Percentiles rank a stretch among this genome's conserved stretches.
Evolutionary conservation across 2,329 filamentous ascomycete genomes (phyloP).

Genomic region (Chrysoporthe austroafricana): DNA sequence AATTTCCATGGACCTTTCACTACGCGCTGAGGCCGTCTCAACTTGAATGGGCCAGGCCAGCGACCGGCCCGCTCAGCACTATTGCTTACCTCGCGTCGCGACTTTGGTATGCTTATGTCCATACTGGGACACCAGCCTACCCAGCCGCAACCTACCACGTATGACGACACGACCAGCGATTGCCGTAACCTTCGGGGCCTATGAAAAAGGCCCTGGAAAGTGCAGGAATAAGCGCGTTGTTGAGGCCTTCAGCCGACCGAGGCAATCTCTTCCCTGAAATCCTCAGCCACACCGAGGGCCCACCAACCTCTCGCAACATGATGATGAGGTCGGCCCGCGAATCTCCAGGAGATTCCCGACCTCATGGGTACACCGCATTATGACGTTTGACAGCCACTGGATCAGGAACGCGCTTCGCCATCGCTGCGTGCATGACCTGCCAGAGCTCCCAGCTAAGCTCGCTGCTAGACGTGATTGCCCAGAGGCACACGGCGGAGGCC

Average conservation of each 20-base stretch:
- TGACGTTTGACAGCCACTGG: constrained; percentile 11
- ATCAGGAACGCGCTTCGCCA: neutral
- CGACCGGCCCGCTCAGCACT: constrained; percentile 6
- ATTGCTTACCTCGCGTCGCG: constrained; percentile 2
- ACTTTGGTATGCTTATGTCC: neutral
- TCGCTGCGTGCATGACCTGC: neutral
- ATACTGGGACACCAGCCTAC: neutral
- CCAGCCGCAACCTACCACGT: neutral
- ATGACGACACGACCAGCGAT: no score
- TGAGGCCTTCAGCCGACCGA: neutral
- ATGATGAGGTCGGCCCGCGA: neutral
- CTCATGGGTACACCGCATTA: neutral
- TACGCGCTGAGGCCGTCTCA: neutral
- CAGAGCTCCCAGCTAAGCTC: constrained; percentile 14
- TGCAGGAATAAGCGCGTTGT: neutral
- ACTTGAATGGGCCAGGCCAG: constrained; percentile 2
- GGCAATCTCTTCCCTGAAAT: neutral
- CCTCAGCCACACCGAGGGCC: neutral
- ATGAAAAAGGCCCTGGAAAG: neutral
- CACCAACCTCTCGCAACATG: neutral
- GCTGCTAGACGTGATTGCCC: constrained; percentile 24
- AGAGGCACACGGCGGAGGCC: constrained; percentile 16
- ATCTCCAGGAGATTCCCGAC: neutral
- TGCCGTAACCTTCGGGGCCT: neutral
- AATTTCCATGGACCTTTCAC: neutral